These are phyloP conservation scores for Candida ficus DNA, from an alignment of 805 yeast genomes.

Conservation along the genomic window DNA sequence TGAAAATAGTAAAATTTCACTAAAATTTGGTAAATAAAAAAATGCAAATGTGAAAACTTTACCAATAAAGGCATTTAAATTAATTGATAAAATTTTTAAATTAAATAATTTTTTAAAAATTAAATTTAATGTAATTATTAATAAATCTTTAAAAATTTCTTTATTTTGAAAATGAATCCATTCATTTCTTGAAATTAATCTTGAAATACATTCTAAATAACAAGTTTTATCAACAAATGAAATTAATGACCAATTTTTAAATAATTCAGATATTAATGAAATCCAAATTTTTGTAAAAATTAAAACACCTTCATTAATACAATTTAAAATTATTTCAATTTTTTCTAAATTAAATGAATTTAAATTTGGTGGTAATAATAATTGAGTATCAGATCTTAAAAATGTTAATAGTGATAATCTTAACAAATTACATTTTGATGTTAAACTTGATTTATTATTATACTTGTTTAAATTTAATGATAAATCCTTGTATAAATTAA, in stretches of 20 bases:
- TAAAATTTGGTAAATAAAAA: constrained; percentile 42
- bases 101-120: constrained; percentile 14
- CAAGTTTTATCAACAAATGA: constrained; percentile 22
- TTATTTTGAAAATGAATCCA: constrained; percentile 20
- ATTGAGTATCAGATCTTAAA: constrained; percentile 9
- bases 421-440: constrained; percentile 10
- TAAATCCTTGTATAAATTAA: constrained; percentile 1
- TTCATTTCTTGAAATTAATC: constrained; percentile 24
- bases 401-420: constrained; percentile 13
- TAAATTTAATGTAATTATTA: constrained; percentile 6
- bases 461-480: constrained; percentile 5
- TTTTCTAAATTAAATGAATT: background rate
- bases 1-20: constrained; percentile 48
- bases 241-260: constrained; percentile 6
- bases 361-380: constrained; percentile 1
- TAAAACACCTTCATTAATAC: background rate
- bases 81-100: constrained; percentile 14
- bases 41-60: constrained; percentile 56
- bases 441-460: constrained; percentile 5
- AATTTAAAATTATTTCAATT: background rate
- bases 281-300: constrained; percentile 10
- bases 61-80: constrained; percentile 44
- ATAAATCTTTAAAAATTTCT: constrained; percentile 7
- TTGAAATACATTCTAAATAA: constrained; percentile 29
- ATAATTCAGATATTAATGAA: constrained; percentile 7